A percentile compares a stretch with the other conserved stretches of the same genome.
phyloP scores from a whole-genome alignment of 2,329 filamentous ascomycete species.

The Fusarium burgessii region DNA sequence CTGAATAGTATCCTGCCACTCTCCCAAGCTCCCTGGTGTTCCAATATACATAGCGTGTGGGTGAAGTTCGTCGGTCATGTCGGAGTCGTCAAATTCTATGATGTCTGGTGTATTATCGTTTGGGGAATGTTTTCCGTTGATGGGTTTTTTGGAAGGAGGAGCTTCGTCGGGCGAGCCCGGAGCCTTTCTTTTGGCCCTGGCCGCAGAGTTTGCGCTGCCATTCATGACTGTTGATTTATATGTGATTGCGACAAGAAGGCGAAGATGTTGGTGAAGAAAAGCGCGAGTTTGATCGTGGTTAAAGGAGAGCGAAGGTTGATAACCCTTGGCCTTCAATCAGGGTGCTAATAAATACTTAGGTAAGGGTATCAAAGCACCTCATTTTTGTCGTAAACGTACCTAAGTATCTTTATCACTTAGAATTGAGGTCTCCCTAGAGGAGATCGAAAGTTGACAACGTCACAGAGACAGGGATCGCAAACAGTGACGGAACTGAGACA shows the following conservation, averaged over 20 bases:
- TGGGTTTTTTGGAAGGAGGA: slow-evolving; percentile 52
- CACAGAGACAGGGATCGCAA: slow-evolving; percentile 38
- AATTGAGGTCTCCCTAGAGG: not conserved
- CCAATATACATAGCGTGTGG: slow-evolving; percentile 53
- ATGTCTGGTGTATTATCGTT: slow-evolving; percentile 63
- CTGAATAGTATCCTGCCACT: slow-evolving; percentile 97
- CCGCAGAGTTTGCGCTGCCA: slow-evolving; percentile 53
- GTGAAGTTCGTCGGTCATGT: slow-evolving; percentile 56
- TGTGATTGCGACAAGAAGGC: slow-evolving; percentile 8
- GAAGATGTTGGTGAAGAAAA: slow-evolving; percentile 19
- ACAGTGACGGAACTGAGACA: slow-evolving; percentile 27
- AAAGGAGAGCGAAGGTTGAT: slow-evolving; percentile 26
- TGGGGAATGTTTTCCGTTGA: slow-evolving; percentile 63
- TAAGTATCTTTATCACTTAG: too few relatives aligned
- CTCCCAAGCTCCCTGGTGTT: slow-evolving; percentile 59
- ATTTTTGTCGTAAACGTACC: too few relatives aligned
- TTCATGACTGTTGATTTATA: slow-evolving; percentile 55
- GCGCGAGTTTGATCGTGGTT: slow-evolving; percentile 5
- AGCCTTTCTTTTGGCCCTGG: slow-evolving; percentile 66
- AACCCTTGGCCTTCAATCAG: not conserved
- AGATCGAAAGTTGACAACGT: slow-evolving; percentile 29
- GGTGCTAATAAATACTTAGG: too few relatives aligned
- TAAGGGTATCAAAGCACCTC: too few relatives aligned
- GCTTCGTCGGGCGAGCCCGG: slow-evolving; percentile 55
- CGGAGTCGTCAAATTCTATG: slow-evolving; percentile 56